These are phyloP conservation scores for Diutina ranongensis DNA, from an alignment of 1,139 yeast species.

Conservation along the genomic window DNA sequence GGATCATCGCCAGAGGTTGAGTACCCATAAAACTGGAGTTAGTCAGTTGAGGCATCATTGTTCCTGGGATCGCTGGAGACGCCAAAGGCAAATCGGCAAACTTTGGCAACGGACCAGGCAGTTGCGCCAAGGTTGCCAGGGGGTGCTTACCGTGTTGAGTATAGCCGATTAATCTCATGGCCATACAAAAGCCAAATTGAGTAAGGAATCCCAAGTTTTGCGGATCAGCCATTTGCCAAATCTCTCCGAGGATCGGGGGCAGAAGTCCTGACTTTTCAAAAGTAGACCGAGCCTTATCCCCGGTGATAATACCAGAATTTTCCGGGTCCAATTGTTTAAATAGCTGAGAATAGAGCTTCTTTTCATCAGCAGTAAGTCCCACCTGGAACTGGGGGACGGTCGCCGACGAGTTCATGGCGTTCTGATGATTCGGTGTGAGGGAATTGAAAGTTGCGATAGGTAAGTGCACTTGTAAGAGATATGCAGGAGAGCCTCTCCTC, in stretches of 20 bases:
- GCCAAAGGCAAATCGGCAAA: conserved; percentile 28
- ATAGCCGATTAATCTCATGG: conserved; percentile 83
- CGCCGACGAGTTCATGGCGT: conserved; percentile 4
- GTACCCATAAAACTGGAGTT: conserved; percentile 35
- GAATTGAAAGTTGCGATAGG: background rate
- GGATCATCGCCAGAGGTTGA: conserved; percentile 30
- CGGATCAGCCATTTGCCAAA: conserved; percentile 88
- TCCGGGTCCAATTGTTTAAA: conserved; percentile 76
- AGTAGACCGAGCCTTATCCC: conserved; percentile 77
- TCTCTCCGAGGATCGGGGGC: conserved; percentile 69
- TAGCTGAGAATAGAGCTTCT: conserved; percentile 56
- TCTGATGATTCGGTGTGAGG: background rate
- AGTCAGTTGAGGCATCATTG: conserved; percentile 25
- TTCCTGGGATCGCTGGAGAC: conserved; percentile 11
- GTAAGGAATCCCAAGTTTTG: conserved; percentile 78
- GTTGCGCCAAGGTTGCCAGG: conserved; percentile 35
- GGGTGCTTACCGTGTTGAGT: conserved; percentile 66
- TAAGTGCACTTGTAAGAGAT: background rate
- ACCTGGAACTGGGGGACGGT: conserved; percentile 5
- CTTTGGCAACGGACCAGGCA: conserved; percentile 47
- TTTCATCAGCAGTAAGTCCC: conserved; percentile 65
- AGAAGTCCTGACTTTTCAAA: conserved; percentile 83
- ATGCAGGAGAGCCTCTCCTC: background rate
- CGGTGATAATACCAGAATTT: conserved; percentile 73
- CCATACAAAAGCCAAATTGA: conserved; percentile 71